Evolutionary conservation across 306 rosid species (phyloP).

Genomic region (Dalbergia cochinchinensis): DNA sequence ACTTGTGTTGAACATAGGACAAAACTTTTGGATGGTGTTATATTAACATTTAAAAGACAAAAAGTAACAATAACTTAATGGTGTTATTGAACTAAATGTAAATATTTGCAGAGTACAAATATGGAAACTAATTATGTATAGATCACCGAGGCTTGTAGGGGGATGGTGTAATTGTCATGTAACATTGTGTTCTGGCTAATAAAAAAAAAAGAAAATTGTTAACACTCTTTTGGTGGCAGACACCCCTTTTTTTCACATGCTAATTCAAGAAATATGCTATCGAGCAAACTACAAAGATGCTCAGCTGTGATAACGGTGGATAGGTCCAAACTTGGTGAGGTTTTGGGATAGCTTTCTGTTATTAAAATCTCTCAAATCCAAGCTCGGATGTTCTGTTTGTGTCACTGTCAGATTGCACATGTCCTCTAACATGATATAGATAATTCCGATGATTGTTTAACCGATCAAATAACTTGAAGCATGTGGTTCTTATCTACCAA

Average conservation of each 20-base stretch:
- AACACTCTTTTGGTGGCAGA: background rate
- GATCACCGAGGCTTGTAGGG: background rate
- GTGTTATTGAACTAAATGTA: background rate
- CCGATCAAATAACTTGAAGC: conserved; percentile 12
- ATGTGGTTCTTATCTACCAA: conserved; percentile 5
- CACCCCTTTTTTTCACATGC: background rate
- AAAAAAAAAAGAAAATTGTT: too few relatives aligned
- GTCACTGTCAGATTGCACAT: background rate
- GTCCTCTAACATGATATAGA: background rate
- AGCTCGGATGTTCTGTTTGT: background rate
- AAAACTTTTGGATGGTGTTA: conserved; percentile 1
- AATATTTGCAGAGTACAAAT: background rate
- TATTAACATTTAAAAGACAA: background rate
- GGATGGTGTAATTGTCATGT: too few relatives aligned
- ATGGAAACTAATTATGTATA: background rate
- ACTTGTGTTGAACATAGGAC: background rate
- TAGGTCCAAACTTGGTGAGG: background rate
- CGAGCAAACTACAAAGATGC: too few relatives aligned
- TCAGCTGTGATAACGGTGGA: too few relatives aligned
- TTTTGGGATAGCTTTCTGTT: background rate
- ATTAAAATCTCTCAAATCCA: background rate
- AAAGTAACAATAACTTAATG: background rate
- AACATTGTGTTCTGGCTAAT: too few relatives aligned
- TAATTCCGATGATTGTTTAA: background rate
- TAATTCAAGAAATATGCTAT: background rate